Evolutionary conservation across 371 early-diverging fungal species (phyloP), one percentile per base, ranked within the genome.

Genomic region (Saksenaea vasiformis): DNA sequence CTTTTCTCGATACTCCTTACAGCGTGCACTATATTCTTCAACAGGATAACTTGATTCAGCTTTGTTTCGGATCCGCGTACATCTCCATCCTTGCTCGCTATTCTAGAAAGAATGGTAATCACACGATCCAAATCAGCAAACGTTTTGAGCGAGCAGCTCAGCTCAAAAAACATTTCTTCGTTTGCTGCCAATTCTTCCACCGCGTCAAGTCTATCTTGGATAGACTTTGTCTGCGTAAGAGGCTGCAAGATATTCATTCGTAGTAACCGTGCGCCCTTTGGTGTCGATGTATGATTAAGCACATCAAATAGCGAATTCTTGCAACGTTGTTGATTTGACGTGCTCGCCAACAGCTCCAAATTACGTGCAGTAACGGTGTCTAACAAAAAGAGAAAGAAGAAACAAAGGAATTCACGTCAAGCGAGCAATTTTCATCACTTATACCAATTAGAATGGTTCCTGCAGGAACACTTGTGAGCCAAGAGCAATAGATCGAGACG

Each of bases 191-290:
- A 61, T 37, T 69, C 80, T 67, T 88, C 74, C 4, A 89, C 82
- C 4, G 86, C 79, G 67, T 88, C 83, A 22, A 85, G 64, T 17
- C 88, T 73, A 1, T 66, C 66, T 17, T 69, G 57, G 15, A 85
- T 78, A 0, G 78, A 67, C 0, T 67, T 61, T 5, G 69, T 8
- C 54, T 76, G 73, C 67, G 60, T 65, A 22, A 80, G 67, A 0
- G 95, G 95, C 57, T 92, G 92, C 9, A 95, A 63, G 17, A 93
- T 84, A 61, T 86, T 92, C 36, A 80, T 84, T 4, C 91, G 84
- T 41, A 95, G 79, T 4, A 92, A 65, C 1, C 93, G 87, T 2
- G 85, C 79, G 0, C 93, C 93, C 91, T 91, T 91, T 0, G 86
- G 77, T 1, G 93, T 92, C 1, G 59, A 19, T 0, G 91, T 91